Evolutionary conservation across 495 filamentous ascomycete genomes (phyloP), one percentile per base, ranked within the genome.

Genomic region (Extremus antarcticus): DNA sequence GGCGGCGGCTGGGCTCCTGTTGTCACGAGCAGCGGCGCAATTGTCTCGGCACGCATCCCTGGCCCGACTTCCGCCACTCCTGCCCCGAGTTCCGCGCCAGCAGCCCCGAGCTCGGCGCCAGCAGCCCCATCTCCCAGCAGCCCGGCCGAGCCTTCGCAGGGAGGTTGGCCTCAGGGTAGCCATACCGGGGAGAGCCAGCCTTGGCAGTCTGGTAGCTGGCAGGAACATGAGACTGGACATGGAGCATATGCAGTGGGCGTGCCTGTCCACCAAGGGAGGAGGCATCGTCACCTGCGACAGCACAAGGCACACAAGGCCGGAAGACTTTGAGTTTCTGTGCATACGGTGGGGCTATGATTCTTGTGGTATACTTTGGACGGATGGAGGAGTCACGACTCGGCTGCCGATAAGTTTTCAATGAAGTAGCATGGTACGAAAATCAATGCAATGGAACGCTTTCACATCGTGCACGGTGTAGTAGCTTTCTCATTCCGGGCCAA

Each of bases 71-170:
- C 8, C 45, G 19, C 19, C 25, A 24, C 11, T 24, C 29, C 47
- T 2, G 25, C 25, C 4, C 47, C 29, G 13, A 35, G 29, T 13
- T 45, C 15, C 4, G 41, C 41, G 15, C 41, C 41, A 8, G 41
- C 41, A 9, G 16, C 41, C 41, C n/a, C n/a, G n/a, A 45, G 41
- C 41, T 17, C 16, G 8, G 16, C 41, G 17, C 41, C 41, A 7
- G 19, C 19, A 2, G 43, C 46, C 4, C 29, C 50, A 11, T 23
- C 50, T 47, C 51, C 51, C 9, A 56, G 47, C 54, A 56, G 54
- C 35, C 54, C 54, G 3, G 19, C 54, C 2, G 54, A 56, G 22
- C 29, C 13, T 3, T 45, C 41, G 7, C n/a, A 7, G 19, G 41
- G 41, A 7, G 41, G 41, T n/a, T 45, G 41, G 41, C 41, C 41